Evolutionary conservation across 352 stramenopile species (phyloP), one percentile per base, ranked within the genome.

Genomic region (Phytopythium sindhum): DNA sequence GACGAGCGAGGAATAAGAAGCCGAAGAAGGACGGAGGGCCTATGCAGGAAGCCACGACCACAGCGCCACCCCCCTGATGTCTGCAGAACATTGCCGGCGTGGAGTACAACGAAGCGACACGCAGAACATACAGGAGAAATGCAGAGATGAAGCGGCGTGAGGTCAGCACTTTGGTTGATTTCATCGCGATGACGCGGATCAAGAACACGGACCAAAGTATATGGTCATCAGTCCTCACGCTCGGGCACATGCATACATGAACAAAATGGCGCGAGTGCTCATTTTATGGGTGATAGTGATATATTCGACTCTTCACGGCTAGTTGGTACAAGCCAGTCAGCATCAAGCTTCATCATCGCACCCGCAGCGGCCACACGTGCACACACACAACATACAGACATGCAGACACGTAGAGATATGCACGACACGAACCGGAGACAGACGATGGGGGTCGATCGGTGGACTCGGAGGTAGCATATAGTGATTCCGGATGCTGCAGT

Each of bases 201-300:
- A 91, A 89, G 70, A 95, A 95, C 86, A 95, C 86, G 86, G 86
- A 95, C 86, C 86, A 95, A 95, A 93, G 86, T 93, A 93, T 86
- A 61, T 83, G 74, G 80, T 91, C 84, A 86, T 95, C 86, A 90
- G 67, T 74, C 81, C 81, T 80, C 66, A 70, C 61, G 57, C 31
- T 59, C 4, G 59, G 29, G 63, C 61, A 74, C 37, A 70, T 26
- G 66, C 39, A 61, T n/a, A 64, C 23, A 72, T 24, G 61, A 44
- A 57, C 39, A 60, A 4, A 68, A 47, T 63, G 55, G 59, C 33
- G 60, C 66, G 67, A 89, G 80, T 68, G 86, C 86, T 95, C 86
- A 95, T 90, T 91, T 93, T 93, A 95, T 95, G 86, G 86, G 86
- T 95, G 86, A 95, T 95, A 93, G 84, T 95, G 84, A 90, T 93